Evolutionary conservation across 805 yeast genomes (phyloP), one percentile per base, ranked within the genome.

Genomic region (Pichia heedii): DNA sequence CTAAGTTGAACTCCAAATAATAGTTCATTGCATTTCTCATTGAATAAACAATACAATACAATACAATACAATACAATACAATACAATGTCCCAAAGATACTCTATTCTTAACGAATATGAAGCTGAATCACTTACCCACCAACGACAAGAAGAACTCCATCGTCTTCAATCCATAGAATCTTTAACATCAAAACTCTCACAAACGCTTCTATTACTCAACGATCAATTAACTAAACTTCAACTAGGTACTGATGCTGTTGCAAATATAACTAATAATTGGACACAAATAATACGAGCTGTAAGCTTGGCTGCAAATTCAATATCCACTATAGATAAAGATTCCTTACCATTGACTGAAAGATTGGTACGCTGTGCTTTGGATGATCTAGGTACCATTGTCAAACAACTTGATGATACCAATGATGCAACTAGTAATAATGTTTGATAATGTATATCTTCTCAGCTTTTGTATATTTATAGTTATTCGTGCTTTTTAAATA

Each of bases 241-340:
- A 40, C 71, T 71, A 34, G 87, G 87, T 0, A 70, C 86, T 1
- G 77, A 70, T 37, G 73, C 81, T 33, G 79, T 79, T 7, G 74
- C 76, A 3, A 60, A 69, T 5, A 74, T 81, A 2, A 67, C 83
- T 52, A 67, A 76, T 3, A 80, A 78, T 51, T 81, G 89, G 89
- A 71, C 73, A 43, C 75, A 73, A 44, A 79, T 81, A 18, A 63
- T 77, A 18, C 67, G 76, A 45, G 72, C 84, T 3, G 73, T 81
- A 0, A 72, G 81, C 11, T 60, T 82, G 50, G 87, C 87, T 27
- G 67, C 76, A 22, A 53, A 71, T 53, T 70, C 78, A n/a, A 54
- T 76, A 46, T 52, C 66, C 1, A 65, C 67, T 16, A 60, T 60
- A 36, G 77, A 71, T 44, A 71, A 71, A 16, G 57, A 52, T 2